Evolutionary conservation across 768 basidiomycete species (phyloP).

Genomic region (Ramaria sp.): DNA sequence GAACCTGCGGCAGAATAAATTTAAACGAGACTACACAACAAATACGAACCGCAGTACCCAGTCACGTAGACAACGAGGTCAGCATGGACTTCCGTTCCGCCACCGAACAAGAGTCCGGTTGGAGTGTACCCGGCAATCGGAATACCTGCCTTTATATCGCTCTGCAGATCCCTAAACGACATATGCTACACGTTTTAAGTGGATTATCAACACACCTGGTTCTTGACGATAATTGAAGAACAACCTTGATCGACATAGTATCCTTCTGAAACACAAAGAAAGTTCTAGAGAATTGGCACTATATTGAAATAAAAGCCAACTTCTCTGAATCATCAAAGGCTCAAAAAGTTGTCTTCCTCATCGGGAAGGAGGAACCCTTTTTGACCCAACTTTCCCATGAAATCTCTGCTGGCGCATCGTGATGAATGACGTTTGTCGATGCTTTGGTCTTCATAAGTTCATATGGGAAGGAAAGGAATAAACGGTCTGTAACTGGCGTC

Average conservation of each 20-base stretch:
- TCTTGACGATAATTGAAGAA: conserved; percentile 5
- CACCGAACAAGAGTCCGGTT: not conserved
- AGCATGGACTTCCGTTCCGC: conserved; percentile 1
- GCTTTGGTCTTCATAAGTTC: not conserved
- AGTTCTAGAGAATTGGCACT: not conserved
- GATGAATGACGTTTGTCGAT: not conserved
- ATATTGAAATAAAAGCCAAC: not conserved
- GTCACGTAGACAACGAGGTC: conserved; percentile 10
- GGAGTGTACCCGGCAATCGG: not conserved
- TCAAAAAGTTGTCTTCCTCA: not conserved
- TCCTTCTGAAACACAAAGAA: not conserved
- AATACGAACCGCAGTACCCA: not conserved
- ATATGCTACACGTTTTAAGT: not conserved
- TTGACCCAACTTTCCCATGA: not conserved
- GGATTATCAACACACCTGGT: not conserved
- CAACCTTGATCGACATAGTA: conserved; percentile 11
- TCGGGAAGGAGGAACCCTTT: not conserved
- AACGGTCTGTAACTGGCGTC: not conserved
- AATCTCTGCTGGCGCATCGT: not conserved
- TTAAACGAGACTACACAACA: no score
- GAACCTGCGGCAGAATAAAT: not conserved
- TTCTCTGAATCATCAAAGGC: not conserved
- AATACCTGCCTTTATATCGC: conserved; percentile 3
- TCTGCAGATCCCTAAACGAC: not conserved
- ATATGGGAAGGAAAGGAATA: not conserved